phyloP scores from a whole-genome alignment of 768 basidiomycete species.

The Kwoniella bestiolae region DNA sequence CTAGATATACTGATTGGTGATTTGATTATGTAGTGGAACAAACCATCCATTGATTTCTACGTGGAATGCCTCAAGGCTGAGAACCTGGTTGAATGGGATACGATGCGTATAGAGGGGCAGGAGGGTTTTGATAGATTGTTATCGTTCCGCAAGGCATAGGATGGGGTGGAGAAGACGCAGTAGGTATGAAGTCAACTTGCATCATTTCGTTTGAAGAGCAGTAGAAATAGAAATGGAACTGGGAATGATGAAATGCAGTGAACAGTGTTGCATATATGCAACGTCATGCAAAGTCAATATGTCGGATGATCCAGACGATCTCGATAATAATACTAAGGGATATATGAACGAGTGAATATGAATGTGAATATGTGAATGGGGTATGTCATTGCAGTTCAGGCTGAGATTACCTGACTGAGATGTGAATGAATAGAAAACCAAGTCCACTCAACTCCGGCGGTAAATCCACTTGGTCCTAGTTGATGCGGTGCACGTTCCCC shows the following conservation, averaged over 20 bases:
- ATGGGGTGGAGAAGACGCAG: neutral
- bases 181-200: neutral
- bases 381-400: neutral
- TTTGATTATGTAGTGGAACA: constrained; percentile 98
- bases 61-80: constrained; percentile 79
- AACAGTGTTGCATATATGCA: neutral
- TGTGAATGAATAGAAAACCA: neutral
- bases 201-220: neutral
- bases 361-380: neutral
- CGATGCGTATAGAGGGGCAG: constrained; percentile 59
- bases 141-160: constrained; percentile 35
- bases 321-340: too few relatives aligned
- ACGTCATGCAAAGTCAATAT: neutral
- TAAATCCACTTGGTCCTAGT: neutral
- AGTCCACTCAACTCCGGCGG: neutral
- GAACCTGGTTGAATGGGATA: constrained; percentile 82
- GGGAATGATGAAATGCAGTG: neutral
- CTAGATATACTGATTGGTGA: too few relatives aligned
- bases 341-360: too few relatives aligned
- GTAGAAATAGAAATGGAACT: neutral
- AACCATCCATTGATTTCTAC: constrained; percentile 89
- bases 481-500: neutral
- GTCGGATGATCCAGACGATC: neutral
- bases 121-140: constrained; percentile 52
- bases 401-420: neutral